These are phyloP conservation scores for Dactylellina drechsleri DNA, from an alignment of 2,329 filamentous ascomycete genomes.

Conservation along the genomic window DNA sequence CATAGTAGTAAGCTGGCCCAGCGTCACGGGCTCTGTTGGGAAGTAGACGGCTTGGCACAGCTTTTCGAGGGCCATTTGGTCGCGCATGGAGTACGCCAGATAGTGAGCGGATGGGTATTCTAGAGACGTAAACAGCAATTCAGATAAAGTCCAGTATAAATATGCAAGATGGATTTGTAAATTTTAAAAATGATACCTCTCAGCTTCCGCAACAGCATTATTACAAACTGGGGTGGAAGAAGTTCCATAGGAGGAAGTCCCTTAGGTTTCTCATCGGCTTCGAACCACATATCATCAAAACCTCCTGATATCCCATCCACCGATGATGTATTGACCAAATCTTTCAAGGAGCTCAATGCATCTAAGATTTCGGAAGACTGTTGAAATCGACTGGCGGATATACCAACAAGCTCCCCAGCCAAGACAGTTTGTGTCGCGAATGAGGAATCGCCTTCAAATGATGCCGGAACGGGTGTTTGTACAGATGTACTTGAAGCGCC, in stretches of 20 bases:
- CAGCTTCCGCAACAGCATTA: conserved; percentile 29
- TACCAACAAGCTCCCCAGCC: conserved; percentile 43
- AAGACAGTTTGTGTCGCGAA: conserved; percentile 47
- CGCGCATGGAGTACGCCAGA: conserved; percentile 43
- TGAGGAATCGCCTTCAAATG: conserved; percentile 51
- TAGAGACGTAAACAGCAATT: conserved; percentile 3
- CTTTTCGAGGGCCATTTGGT: conserved; percentile 47
- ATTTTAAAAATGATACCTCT: conserved; percentile 18
- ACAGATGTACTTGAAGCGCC: conserved; percentile 8
- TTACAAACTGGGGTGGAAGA: conserved; percentile 40
- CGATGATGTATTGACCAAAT: conserved; percentile 48
- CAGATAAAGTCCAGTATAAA: not conserved
- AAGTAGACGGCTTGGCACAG: conserved; percentile 50
- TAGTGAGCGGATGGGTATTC: conserved; percentile 43
- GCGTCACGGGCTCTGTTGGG: conserved; percentile 45
- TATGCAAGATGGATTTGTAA: not conserved
- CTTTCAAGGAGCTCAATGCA: conserved; percentile 47
- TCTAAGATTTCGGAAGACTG: conserved; percentile 48
- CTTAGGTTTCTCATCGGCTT: conserved; percentile 35
- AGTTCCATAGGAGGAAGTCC: conserved; percentile 42
- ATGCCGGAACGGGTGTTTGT: conserved; percentile 31
- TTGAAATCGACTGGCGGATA: conserved; percentile 26
- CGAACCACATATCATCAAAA: conserved; percentile 50
- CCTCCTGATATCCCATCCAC: conserved; percentile 35
- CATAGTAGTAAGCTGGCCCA: conserved; percentile 49